Base-by-base conservation (phyloP, 1,139 yeast genomes). In the Hansenula lynferdii region DNA sequence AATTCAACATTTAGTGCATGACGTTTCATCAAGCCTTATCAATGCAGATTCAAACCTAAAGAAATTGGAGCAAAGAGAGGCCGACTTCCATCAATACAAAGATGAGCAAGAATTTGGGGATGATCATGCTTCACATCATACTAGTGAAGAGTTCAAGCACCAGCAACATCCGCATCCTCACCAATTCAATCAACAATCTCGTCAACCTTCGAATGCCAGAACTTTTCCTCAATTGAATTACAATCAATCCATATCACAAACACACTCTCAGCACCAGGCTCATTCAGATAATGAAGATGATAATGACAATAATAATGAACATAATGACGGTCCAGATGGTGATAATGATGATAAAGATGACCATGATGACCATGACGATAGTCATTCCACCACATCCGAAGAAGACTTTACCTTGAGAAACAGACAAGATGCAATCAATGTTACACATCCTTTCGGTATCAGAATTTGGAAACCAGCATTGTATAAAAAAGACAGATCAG, bases 381-480 rank as follows among this genome's bases (percentile, higher is more conserved):
- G 67, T 39, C 54, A 48, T 5, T 69, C 72, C 1, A 76, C 87
- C 0, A 58, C 75, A 1, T 65, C 94, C 0, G 61, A 77, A 20
- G 97, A 89, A 56, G 84, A 95, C 1, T 80, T 85, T 53, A 92
- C 96, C n/a, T 70, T 92, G 43, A 71, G 92, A 44, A 96, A 90
- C 51, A 79, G 97, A 48, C 98, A 92, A 61, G 89, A 86, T 49
- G 98, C 98, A 5, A 94, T 92, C 58, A 92, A 92, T 56, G 81
- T 86, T 39, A 89, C 97, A 2, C 98, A 94, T 65, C 98, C 98
- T 0, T 92, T 92, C 57, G 98, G 98, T 71, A 89, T 92, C 38
- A 84, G 96, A 60, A 86, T 92, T 51, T 92, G 98, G 98, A 92
- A 92, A 57, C 98, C 98, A 1, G 96, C 98, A 3, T 70, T 92